Percentiles rank a stretch among this genome's conserved stretches.
phyloP scores from a whole-genome alignment of 805 yeast genomes.

The Saccharomycopsis malanga region DNA sequence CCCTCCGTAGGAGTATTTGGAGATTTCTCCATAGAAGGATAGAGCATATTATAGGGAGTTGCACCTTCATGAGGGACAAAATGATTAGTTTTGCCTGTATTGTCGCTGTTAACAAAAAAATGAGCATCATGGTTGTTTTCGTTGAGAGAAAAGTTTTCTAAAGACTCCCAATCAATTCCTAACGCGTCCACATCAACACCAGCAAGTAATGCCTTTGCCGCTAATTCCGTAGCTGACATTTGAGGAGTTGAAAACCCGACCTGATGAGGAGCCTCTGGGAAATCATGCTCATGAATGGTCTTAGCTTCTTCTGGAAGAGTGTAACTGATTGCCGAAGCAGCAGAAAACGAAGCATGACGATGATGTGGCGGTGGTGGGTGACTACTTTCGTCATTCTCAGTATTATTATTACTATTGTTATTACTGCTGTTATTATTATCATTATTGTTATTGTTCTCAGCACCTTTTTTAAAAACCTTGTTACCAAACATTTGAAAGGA shows the following conservation, averaged over 20 bases:
- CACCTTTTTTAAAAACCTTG: too few relatives aligned
- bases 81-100: neutral
- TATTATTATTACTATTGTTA: neutral
- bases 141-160: constrained; percentile 6
- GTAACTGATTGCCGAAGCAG: constrained; percentile 55
- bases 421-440: neutral
- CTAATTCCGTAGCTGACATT: constrained; percentile 41
- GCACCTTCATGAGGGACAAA: neutral
- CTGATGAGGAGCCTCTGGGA: constrained; percentile 50
- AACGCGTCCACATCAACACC: constrained; percentile 34
- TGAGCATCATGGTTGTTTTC: neutral
- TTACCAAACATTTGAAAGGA: constrained; percentile 10
- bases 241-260: constrained; percentile 84
- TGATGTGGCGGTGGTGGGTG: constrained; percentile 16
- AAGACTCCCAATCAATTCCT: constrained; percentile 29
- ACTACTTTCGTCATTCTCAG: constrained; percentile 3
- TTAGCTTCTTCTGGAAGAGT: constrained; percentile 42
- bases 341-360: constrained; percentile 57
- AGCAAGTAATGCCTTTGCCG: constrained; percentile 28
- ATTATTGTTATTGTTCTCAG: neutral
- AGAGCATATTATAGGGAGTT: neutral
- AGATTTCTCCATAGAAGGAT: constrained; percentile 11
- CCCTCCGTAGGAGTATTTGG: constrained; percentile 22
- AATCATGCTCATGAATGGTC: constrained; percentile 26
- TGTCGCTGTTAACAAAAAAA: neutral